A percentile compares a stretch with the other conserved stretches of the same genome.
Conservation (phyloP, 345 rosid species). For the Tarenaya hassleriana region DNA sequence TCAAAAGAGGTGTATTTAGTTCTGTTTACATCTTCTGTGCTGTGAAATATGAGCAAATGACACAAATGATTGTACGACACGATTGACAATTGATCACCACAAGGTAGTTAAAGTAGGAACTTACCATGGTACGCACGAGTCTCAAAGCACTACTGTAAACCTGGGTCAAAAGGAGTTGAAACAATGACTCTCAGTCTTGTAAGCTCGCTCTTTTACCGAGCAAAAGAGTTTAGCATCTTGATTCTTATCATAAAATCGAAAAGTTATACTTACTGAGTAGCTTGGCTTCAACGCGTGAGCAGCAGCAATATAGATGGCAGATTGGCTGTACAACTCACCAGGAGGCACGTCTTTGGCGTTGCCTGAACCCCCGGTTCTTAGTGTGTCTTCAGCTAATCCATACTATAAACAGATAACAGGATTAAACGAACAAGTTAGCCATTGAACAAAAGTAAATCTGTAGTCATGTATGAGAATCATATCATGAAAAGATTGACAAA, state of each 20-base stretch:
- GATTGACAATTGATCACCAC: conserved; percentile 13
- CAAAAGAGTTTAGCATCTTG: conserved; percentile 4
- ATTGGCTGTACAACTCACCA: conserved; percentile 89
- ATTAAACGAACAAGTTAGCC: too few relatives aligned
- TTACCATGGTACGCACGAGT: conserved; percentile 94
- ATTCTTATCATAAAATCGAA: conserved; percentile 3
- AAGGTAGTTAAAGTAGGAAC: conserved; percentile 17
- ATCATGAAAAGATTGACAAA: conserved; percentile 13
- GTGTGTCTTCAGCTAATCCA: conserved; percentile 94
- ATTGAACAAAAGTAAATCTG: neutral
- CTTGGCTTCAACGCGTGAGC: conserved; percentile 98
- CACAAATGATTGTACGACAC: too few relatives aligned
- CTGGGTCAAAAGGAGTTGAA: conserved; percentile 35
- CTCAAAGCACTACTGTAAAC: conserved; percentile 97
- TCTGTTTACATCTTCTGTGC: too few relatives aligned
- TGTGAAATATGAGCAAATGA: too few relatives aligned
- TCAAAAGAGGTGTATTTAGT: too few relatives aligned
- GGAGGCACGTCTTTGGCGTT: conserved; percentile 68
- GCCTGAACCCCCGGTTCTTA: conserved; percentile 65
- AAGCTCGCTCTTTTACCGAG: neutral
- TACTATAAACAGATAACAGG: conserved; percentile 57
- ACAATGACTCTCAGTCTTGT: neutral
- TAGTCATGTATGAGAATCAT: neutral
- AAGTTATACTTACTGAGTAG: conserved; percentile 56
- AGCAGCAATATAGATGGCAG: conserved; percentile 95